phyloP scores from a whole-genome alignment of 2,329 filamentous ascomycete genomes.

The Calonectria honghensis region DNA sequence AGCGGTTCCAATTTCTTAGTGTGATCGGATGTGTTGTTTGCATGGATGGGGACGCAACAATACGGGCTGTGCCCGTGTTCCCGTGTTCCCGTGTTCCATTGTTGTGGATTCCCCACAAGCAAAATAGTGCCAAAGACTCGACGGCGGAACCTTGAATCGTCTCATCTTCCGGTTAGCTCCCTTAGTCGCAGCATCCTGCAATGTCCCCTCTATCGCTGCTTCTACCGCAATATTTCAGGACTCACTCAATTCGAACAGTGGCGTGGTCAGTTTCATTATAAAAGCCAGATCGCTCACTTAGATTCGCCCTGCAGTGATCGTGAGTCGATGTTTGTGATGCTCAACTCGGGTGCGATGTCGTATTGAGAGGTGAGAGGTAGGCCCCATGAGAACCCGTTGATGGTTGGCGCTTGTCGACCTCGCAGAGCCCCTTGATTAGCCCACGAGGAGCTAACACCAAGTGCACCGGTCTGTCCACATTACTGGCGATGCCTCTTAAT shows the following conservation, averaged over 20 bases:
- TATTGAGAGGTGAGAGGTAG: constrained; percentile 19
- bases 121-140: constrained; percentile 12
- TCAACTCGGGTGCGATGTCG: constrained; percentile 26
- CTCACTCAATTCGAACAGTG: neutral
- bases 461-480: neutral
- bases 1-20: constrained; percentile 4
- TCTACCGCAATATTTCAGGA: neutral
- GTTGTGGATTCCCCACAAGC: constrained; percentile 32
- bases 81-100: constrained; percentile 16
- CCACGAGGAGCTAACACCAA: neutral
- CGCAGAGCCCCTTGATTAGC: neutral
- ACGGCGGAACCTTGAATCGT: constrained; percentile 22
- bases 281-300: neutral
- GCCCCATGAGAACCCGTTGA: neutral
- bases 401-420: constrained; percentile 22
- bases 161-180: constrained; percentile 22
- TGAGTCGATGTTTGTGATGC: constrained; percentile 10
- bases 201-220: neutral
- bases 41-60: constrained; percentile 36
- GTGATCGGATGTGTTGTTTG: neutral
- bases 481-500: neutral
- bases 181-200: constrained; percentile 12
- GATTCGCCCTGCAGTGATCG: neutral
- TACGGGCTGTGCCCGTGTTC: constrained; percentile 32
- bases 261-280: neutral